phyloP scores from a whole-genome alignment of 176 grass and related monocot species.

The Secale cereale region DNA sequence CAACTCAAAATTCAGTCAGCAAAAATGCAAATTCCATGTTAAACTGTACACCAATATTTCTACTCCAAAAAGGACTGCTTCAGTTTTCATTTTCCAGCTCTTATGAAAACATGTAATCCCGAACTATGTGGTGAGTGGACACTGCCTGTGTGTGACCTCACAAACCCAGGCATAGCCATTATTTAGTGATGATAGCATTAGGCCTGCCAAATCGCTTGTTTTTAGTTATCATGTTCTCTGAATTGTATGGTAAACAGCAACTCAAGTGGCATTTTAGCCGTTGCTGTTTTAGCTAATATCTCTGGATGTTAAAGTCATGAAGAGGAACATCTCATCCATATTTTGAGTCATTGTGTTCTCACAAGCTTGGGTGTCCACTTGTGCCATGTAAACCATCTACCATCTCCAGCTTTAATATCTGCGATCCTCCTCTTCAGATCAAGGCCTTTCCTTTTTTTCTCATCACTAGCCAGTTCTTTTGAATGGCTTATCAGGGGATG shows the following conservation, averaged over 20 bases:
- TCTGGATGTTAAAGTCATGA: constrained; percentile 24
- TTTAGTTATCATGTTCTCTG: constrained; percentile 7
- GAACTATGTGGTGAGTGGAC: neutral
- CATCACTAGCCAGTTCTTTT: constrained; percentile 23
- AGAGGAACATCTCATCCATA: constrained; percentile 16
- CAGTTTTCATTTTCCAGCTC: constrained; percentile 21
- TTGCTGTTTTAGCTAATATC: constrained; percentile 9
- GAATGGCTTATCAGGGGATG: constrained; percentile 39
- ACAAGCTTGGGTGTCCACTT: constrained; percentile 79
- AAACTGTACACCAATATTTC: constrained; percentile 30
- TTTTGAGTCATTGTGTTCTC: constrained; percentile 61
- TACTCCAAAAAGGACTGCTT: constrained; percentile 4
- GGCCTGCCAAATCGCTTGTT: constrained; percentile 9
- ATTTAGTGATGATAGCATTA: constrained; percentile 2
- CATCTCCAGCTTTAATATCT: constrained; percentile 54
- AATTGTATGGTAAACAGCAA: neutral
- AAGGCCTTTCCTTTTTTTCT: constrained; percentile 52
- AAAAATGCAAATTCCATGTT: constrained; percentile 13
- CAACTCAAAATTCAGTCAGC: neutral
- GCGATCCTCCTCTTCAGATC: constrained; percentile 56
- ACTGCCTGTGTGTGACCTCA: neutral
- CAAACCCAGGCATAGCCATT: constrained; percentile 15
- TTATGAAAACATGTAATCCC: constrained; percentile 19
- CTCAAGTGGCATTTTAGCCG: constrained; percentile 6
- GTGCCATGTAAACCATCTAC: constrained; percentile 60